Percentiles rank a stretch among this genome's conserved stretches.
These are phyloP conservation scores for Hymenoscyphus salicellus DNA, from an alignment of 2,329 filamentous ascomycete species.

Conservation along the genomic window DNA sequence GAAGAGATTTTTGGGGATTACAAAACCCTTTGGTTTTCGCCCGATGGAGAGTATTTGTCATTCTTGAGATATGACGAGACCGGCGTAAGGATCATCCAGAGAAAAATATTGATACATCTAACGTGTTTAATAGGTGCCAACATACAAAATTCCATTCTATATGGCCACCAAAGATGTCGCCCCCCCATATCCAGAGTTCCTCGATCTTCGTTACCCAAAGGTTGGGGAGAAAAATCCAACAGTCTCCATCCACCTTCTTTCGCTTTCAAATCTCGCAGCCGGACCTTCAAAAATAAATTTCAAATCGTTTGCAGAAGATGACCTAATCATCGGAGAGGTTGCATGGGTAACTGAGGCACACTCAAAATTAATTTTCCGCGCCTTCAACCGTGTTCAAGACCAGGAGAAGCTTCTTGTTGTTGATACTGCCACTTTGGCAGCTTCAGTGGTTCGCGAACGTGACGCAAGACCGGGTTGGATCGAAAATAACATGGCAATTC, in stretches of 20 bases:
- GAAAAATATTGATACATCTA: background rate
- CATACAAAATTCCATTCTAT: constrained; percentile 65
- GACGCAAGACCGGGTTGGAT: constrained; percentile 49
- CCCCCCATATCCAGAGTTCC: constrained; percentile 58
- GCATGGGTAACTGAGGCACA: constrained; percentile 63
- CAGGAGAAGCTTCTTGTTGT: constrained; percentile 60
- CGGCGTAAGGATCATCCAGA: constrained; percentile 45
- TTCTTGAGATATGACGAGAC: constrained; percentile 62
- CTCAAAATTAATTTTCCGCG: constrained; percentile 59
- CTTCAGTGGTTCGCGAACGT: constrained; percentile 48
- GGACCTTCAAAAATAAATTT: constrained; percentile 48
- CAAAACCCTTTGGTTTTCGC: constrained; percentile 55
- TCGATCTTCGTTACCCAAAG: constrained; percentile 66
- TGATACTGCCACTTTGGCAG: constrained; percentile 47
- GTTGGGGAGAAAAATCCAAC: constrained; percentile 66
- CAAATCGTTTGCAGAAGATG: constrained; percentile 56
- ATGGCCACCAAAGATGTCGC: constrained; percentile 57
- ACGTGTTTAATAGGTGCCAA: constrained; percentile 38
- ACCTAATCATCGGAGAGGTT: constrained; percentile 65
- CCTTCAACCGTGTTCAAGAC: constrained; percentile 68
- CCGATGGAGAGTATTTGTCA: constrained; percentile 52
- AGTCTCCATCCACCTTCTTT: constrained; percentile 57
- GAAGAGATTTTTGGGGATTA: constrained; percentile 54
- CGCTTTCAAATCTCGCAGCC: constrained; percentile 44
- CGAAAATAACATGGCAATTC: constrained; percentile 54